Evolutionary conservation across 495 filamentous ascomycete genomes (phyloP).

Genomic region (Podospora fimiseda): DNA sequence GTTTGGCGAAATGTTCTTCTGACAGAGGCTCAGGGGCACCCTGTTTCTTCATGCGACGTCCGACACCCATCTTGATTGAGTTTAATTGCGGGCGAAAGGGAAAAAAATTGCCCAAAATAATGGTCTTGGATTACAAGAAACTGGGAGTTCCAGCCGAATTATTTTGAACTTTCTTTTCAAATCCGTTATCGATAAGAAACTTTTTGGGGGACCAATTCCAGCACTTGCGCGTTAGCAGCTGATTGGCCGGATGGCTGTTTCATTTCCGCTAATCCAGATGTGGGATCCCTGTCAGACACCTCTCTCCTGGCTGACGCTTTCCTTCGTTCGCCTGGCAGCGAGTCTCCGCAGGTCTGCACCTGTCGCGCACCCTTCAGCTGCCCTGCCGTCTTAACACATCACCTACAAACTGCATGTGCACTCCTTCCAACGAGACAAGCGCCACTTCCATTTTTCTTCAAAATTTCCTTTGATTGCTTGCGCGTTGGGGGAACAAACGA

Average conservation of each 20-base stretch:
- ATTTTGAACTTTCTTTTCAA: constrained; percentile 18
- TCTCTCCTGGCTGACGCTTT: constrained; percentile 8
- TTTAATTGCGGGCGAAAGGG: background rate
- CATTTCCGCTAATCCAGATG: constrained; percentile 3
- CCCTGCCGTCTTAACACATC: constrained; percentile 32
- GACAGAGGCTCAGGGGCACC: constrained; percentile 76
- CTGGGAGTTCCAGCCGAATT: constrained; percentile 5
- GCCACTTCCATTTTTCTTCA: constrained; percentile 4
- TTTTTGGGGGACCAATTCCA: background rate
- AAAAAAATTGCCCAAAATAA: background rate
- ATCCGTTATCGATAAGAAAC: constrained; percentile 30
- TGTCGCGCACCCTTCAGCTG: too few relatives aligned
- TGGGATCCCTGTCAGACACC: constrained; percentile 8
- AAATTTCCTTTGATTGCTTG: constrained; percentile 1
- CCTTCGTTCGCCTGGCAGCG: constrained; percentile 7
- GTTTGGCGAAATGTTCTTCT: constrained; percentile 65
- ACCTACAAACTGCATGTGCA: constrained; percentile 10
- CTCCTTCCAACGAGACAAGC: constrained; percentile 12
- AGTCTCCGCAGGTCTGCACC: too few relatives aligned
- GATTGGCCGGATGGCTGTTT: constrained; percentile 5
- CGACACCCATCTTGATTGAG: constrained; percentile 65
- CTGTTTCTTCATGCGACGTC: constrained; percentile 93
- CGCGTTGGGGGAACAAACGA: background rate
- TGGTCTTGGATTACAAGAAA: background rate
- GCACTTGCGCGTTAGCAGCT: constrained; percentile 1